These are phyloP conservation scores for Candida corydali DNA, from an alignment of 805 yeast species.

Conservation along the genomic window DNA sequence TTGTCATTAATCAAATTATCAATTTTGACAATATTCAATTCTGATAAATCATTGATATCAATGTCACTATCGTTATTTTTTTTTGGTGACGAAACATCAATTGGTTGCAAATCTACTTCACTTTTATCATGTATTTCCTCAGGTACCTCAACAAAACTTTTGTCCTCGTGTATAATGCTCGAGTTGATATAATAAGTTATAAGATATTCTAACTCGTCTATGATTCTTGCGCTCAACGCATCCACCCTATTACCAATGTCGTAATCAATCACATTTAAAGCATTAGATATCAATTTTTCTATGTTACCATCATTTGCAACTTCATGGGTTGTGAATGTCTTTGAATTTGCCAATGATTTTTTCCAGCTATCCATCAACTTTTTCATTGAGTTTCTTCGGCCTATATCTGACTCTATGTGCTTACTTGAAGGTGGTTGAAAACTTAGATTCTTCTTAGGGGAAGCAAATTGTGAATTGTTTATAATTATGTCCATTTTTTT, in stretches of 20 bases:
- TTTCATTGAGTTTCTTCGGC: slow-evolving; percentile 32
- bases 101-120: slow-evolving; percentile 19
- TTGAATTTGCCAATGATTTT: slow-evolving; percentile 19
- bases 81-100: slow-evolving; percentile 6
- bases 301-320: slow-evolving; percentile 11
- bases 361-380: slow-evolving; percentile 41
- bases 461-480: neutral
- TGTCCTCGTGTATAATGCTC: slow-evolving; percentile 17
- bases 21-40: slow-evolving; percentile 33
- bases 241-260: slow-evolving; percentile 45
- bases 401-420: slow-evolving; percentile 15
- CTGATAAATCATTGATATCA: slow-evolving; percentile 34
- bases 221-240: slow-evolving; percentile 63
- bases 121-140: slow-evolving; percentile 11
- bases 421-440: slow-evolving; percentile 3
- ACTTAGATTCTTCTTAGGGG: slow-evolving; percentile 2
- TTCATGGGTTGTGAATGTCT: slow-evolving; percentile 8
- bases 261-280: slow-evolving; percentile 13
- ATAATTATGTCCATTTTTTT: slow-evolving; percentile 47
- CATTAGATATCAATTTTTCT: slow-evolving; percentile 15
- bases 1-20: slow-evolving; percentile 31
- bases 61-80: slow-evolving; percentile 17
- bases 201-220: slow-evolving; percentile 61
- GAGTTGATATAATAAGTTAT: slow-evolving; percentile 39
- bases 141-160: slow-evolving; percentile 7